phyloP scores from a whole-genome alignment of 257 asterid genomes.

The Nicotiana undulata region DNA sequence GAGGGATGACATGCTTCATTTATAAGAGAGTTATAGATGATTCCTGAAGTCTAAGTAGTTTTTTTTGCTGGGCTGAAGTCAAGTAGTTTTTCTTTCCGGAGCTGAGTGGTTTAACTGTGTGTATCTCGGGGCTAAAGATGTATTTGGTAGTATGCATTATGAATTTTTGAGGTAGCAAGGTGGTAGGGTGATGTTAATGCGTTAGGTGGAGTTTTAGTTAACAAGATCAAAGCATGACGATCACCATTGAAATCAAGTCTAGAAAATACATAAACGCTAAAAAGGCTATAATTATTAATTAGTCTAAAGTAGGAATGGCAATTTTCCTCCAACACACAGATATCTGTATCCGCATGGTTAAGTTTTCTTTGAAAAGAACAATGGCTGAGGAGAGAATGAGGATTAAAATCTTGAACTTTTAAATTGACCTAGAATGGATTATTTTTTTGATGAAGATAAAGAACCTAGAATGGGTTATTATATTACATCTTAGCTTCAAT shows the following conservation, averaged over 20 bases:
- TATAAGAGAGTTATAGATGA: neutral
- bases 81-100: neutral
- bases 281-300: neutral
- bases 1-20: neutral
- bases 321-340: neutral
- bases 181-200: neutral
- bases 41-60: neutral
- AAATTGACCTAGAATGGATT: neutral
- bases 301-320: neutral
- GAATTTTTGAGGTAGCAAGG: neutral
- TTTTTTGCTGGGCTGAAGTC: neutral
- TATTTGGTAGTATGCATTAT: neutral
- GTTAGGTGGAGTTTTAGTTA: neutral
- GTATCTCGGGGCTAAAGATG: neutral
- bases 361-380: neutral
- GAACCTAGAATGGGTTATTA: neutral
- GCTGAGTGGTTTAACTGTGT: neutral
- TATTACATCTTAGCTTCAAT: neutral
- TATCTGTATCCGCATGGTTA: neutral
- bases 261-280: neutral
- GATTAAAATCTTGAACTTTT: neutral
- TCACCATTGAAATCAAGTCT: neutral
- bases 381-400: neutral
- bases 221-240: neutral
- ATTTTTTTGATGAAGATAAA: too few relatives aligned